These are phyloP conservation scores for Gloeophyllum trabeum DNA, from an alignment of 768 basidiomycete species.

Conservation along the genomic window DNA sequence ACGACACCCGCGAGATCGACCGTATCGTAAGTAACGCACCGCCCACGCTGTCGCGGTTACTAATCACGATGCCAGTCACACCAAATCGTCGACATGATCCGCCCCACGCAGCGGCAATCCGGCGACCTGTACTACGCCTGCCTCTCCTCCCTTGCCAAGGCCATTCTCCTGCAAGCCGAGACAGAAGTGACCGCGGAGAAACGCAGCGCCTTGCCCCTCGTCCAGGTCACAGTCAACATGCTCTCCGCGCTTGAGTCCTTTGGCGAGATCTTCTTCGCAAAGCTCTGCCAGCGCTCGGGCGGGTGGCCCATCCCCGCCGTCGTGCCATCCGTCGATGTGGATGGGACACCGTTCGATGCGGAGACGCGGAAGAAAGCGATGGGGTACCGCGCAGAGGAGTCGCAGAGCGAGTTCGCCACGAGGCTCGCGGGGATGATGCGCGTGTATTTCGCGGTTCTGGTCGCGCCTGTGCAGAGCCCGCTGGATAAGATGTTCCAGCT, in stretches of 20 bases:
- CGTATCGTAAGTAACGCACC: slow-evolving; percentile 43
- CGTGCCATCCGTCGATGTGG: slow-evolving; percentile 41
- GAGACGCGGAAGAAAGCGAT: slow-evolving; percentile 34
- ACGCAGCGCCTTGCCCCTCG: slow-evolving; percentile 75
- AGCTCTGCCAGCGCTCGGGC: slow-evolving; percentile 79
- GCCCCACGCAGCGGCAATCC: slow-evolving; percentile 17
- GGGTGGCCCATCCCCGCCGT: slow-evolving; percentile 74
- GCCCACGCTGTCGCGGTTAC: slow-evolving; percentile 6
- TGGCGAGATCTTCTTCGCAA: slow-evolving; percentile 67
- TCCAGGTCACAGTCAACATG: slow-evolving; percentile 62
- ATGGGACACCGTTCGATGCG: slow-evolving; percentile 33
- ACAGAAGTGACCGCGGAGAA: slow-evolving; percentile 87
- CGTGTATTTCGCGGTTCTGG: slow-evolving; percentile 72
- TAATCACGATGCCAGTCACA: slow-evolving; percentile 23
- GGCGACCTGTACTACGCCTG: slow-evolving; percentile 56
- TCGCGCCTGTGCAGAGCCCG: slow-evolving; percentile 23
- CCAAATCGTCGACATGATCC: slow-evolving; percentile 31
- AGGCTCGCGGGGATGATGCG: slow-evolving; percentile 75
- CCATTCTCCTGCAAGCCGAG: slow-evolving; percentile 85
- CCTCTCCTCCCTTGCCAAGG: slow-evolving; percentile 82
- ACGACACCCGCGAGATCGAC: slow-evolving; percentile 46
- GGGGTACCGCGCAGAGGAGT: slow-evolving; percentile 54
- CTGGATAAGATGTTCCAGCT: slow-evolving; percentile 45
- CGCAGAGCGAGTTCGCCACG: slow-evolving; percentile 43
- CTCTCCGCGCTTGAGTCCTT: slow-evolving; percentile 45